These are phyloP conservation scores for Rhodofomes roseus DNA, from an alignment of 1,284 basidiomycete genomes.

Conservation along the genomic window DNA sequence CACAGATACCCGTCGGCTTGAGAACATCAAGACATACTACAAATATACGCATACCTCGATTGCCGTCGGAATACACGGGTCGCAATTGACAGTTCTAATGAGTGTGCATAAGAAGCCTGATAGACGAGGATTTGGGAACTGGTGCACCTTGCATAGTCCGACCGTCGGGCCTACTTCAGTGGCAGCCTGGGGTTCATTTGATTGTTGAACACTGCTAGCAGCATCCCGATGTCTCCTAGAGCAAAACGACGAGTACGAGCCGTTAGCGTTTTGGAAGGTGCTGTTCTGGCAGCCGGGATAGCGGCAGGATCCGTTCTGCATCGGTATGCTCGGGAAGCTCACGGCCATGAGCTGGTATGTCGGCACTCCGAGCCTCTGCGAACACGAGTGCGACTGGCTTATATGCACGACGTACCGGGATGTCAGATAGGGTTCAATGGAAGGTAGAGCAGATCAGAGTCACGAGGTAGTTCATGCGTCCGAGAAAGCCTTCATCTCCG, in stretches of 20 bases:
- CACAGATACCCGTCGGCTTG: neutral
- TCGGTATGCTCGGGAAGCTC: neutral
- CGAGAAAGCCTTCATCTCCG: no score
- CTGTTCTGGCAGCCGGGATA: slow-evolving; percentile 13
- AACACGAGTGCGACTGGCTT: no score
- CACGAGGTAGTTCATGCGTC: no score
- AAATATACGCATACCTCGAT: slow-evolving; percentile 11
- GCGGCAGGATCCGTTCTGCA: slow-evolving; percentile 12
- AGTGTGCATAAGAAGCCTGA: neutral
- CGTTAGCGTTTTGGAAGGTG: slow-evolving; percentile 22
- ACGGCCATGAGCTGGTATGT: neutral
- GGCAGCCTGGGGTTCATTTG: neutral
- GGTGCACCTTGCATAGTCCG: slow-evolving; percentile 19
- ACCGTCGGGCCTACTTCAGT: neutral
- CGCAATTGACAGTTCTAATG: neutral
- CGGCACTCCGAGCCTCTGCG: no score
- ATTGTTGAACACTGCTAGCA: neutral
- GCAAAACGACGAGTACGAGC: slow-evolving; percentile 22
- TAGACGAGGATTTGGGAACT: no score
- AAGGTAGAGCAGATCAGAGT: no score
- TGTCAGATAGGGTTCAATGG: no score
- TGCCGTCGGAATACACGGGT: neutral
- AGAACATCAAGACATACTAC: neutral
- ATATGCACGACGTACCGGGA: no score
- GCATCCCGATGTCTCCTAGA: slow-evolving; percentile 17